Evolutionary conservation across 306 rosid species (phyloP).

Genomic region (Quercus variabilis): DNA sequence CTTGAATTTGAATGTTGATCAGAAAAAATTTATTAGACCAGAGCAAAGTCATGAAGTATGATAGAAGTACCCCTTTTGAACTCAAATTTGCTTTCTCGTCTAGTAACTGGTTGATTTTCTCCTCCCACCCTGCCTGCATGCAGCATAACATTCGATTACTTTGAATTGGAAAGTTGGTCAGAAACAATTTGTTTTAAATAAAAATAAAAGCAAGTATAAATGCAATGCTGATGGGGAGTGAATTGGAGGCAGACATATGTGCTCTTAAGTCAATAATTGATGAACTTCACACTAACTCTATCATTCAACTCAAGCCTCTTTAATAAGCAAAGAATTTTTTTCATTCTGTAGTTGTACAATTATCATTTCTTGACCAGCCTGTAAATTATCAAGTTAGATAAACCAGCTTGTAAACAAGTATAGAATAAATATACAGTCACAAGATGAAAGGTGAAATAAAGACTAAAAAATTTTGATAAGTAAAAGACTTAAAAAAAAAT

Average conservation of each 20-base stretch:
- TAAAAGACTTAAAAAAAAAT: neutral
- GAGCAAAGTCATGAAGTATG: constrained; percentile 10
- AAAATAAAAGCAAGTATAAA: neutral
- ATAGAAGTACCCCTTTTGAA: constrained; percentile 36
- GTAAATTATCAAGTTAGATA: constrained; percentile 27
- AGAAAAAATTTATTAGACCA: neutral
- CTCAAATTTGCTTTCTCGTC: constrained; percentile 40
- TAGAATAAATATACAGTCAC: constrained; percentile 11
- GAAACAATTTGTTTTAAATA: neutral
- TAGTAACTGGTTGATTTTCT: constrained; percentile 34
- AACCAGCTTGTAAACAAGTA: constrained; percentile 11
- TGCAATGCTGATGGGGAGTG: neutral
- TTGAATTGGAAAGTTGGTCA: neutral
- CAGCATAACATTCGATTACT: constrained; percentile 21
- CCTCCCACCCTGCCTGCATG: constrained; percentile 51
- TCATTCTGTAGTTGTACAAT: constrained; percentile 48
- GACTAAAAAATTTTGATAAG: no score
- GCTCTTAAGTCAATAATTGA: neutral
- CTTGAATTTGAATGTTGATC: neutral
- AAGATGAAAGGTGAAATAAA: neutral
- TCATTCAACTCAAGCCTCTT: constrained; percentile 38
- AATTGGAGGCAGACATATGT: neutral
- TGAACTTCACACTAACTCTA: neutral
- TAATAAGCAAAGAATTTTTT: constrained; percentile 50
- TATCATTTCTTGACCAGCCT: constrained; percentile 57